Evolutionary conservation across 2,329 filamentous ascomycete genomes (phyloP).

Genomic region (Cephalotrichum gorgonifer): DNA sequence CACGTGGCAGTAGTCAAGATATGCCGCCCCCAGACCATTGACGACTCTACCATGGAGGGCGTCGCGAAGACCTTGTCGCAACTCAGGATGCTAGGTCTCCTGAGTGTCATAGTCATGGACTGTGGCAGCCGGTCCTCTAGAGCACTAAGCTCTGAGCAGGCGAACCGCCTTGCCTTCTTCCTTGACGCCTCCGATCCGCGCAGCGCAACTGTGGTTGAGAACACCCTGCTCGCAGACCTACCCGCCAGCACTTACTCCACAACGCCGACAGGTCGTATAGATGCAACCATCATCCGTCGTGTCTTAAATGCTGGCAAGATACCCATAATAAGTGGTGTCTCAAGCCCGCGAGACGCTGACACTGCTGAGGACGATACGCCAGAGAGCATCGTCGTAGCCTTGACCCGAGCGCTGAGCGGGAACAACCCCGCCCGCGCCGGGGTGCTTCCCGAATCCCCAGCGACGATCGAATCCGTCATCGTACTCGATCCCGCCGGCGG

Average conservation of each 20-base stretch:
- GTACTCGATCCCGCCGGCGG: slow-evolving; percentile 80
- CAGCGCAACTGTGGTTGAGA: slow-evolving; percentile 58
- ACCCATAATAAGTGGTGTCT: slow-evolving; percentile 29
- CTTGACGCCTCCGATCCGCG: slow-evolving; percentile 60
- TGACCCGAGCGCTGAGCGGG: slow-evolving; percentile 24
- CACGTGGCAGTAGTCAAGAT: slow-evolving; percentile 82
- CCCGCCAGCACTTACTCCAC: neutral
- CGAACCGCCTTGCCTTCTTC: slow-evolving; percentile 62
- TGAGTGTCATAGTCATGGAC: slow-evolving; percentile 76
- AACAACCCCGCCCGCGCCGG: neutral
- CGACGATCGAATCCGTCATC: slow-evolving; percentile 71
- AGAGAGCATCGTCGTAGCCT: slow-evolving; percentile 60
- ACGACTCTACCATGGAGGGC: slow-evolving; percentile 59
- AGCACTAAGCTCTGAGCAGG: slow-evolving; percentile 47
- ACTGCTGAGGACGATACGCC: slow-evolving; percentile 29
- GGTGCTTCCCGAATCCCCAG: slow-evolving; percentile 27
- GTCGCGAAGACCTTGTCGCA: slow-evolving; percentile 78
- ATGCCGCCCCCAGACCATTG: slow-evolving; percentile 58
- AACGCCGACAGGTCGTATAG: neutral
- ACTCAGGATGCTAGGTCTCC: slow-evolving; percentile 69
- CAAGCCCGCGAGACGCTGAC: slow-evolving; percentile 28
- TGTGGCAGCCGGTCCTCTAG: slow-evolving; percentile 36
- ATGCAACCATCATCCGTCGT: neutral
- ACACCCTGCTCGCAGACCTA: slow-evolving; percentile 13
- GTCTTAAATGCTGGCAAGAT: slow-evolving; percentile 8